phyloP scores from a whole-genome alignment of 179 eudicot genomes.

The Vitellaria paradoxa region DNA sequence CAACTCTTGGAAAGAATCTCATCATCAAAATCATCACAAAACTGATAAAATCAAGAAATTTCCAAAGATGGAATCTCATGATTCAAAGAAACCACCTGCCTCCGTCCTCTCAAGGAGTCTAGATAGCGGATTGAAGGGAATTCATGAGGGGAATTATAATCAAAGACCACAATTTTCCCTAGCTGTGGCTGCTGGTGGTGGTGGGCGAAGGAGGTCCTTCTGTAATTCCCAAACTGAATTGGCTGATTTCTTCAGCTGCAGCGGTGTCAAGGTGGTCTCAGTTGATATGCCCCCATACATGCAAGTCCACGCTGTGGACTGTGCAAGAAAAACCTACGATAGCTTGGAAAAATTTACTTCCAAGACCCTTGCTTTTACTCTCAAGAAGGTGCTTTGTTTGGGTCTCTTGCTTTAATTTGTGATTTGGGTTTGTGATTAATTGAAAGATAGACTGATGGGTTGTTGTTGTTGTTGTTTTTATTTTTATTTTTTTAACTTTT shows the following conservation, averaged over 20 bases:
- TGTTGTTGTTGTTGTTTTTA: neutral
- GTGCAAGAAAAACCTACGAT: slow-evolving; percentile 82
- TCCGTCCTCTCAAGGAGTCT: slow-evolving; percentile 20
- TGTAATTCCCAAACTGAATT: slow-evolving; percentile 57
- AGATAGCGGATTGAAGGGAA: slow-evolving; percentile 24
- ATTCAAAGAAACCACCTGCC: slow-evolving; percentile 14
- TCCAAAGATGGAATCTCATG: slow-evolving; percentile 14
- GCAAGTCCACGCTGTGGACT: slow-evolving; percentile 92
- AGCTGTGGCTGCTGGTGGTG: slow-evolving; percentile 5
- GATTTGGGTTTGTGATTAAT: slow-evolving; percentile 6
- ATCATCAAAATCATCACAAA: neutral
- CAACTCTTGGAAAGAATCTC: slow-evolving; percentile 11
- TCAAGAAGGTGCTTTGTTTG: slow-evolving; percentile 54
- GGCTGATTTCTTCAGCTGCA: slow-evolving; percentile 58
- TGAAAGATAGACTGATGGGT: neutral
- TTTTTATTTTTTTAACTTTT: neutral
- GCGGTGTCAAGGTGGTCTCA: slow-evolving; percentile 74
- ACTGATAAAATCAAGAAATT: slow-evolving; percentile 1
- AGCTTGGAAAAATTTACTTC: slow-evolving; percentile 91
- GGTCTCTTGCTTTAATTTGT: neutral
- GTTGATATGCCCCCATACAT: slow-evolving; percentile 88
- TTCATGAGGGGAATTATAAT: slow-evolving; percentile 10
- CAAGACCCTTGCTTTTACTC: slow-evolving; percentile 71
- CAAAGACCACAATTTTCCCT: slow-evolving; percentile 27
- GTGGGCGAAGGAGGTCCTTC: slow-evolving; percentile 57